Evolutionary conservation across 1,139 yeast genomes (phyloP), one percentile per base, ranked within the genome.

Genomic region (Komagataea norvegica): DNA sequence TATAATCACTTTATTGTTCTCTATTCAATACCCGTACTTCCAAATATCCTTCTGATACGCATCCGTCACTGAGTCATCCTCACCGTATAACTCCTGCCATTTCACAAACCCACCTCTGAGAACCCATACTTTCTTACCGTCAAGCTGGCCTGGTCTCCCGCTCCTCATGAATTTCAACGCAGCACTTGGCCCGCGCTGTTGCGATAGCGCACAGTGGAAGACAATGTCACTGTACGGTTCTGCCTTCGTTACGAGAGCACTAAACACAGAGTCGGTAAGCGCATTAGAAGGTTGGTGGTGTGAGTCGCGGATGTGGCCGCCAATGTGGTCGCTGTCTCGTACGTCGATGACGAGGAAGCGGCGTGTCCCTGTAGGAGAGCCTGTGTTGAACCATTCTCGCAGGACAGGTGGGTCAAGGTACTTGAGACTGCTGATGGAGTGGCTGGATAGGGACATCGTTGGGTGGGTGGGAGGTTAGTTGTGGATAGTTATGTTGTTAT

Each of bases 191-290:
- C 97, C 97, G 33, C 97, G 67, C 42, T 80, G 93, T 60, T 89
- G 96, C 3, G 93, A 81, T 31, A 85, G 68, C 27, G 88, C 89
- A 61, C 97, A 91, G 58, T 89, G 96, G 64, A 91, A 89, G 1
- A 91, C 82, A 0, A 88, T 79, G 37, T 70, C 65, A 10, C 65
- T 59, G 6, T 59, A 56, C 8, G 61, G 55, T 5, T 77, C 53
- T 17, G 61, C 48, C 13, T 61, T 48, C 21, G 60, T 48, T 24
- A 68, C 59, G 16, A 82, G 63, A 17, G 69, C 65, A 2, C 71
- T 67, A 28, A 77, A 54, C 3, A n/a, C n/a, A n/a, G 60, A 59
- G 11, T 60, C 55, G 5, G 61, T 52, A 48, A 86, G 70, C 13
- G 67, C 59, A 1, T 67, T 59, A 4, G 85, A 70, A 2, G 95